Evolutionary conservation across 78 protist genomes (phyloP), one percentile per base, ranked within the genome.

Genomic region (Bigelowiella natans): DNA sequence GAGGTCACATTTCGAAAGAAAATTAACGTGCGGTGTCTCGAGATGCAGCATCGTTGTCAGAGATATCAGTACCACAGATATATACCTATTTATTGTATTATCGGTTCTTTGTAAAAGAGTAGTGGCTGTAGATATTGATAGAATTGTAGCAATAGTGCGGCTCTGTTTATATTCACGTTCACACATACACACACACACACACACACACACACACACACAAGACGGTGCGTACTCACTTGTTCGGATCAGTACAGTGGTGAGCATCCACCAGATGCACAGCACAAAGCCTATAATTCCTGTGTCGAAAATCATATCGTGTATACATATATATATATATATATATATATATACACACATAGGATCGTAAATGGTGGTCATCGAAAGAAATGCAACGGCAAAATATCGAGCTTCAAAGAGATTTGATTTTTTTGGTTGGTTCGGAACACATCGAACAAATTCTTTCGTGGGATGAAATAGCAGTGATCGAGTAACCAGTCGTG

Each of bases 1-100:
- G 18, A 51, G 73, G 18, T 51, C 73, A 51, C 73, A 51, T 18
- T 98, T 98, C 11, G 98, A 89, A 34, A 97, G 93, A 31, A 98
- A 95, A 88, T 95, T 97, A 82, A 97, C 36, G 85, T 96, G 98
- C 0, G 99, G 99, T 37, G 95, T 37, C 83, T 97, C 99, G 31
- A 98, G 93, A 38, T 90, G 1, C 0, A 96, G 39, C 99, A 98
- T 98, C 7, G 30, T 28, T 18, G 87, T 28, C 11, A 85, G 38
- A 11, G 87, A 85, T 18, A 85, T 85, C 11, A 85, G 11, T 7
- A 85, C 87, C 37, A 11, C 7, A 0, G 89, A 39, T 29, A 90
- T 31, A 83, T 39, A 90, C 38, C 73, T 51, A 18, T 51, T 7
- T 51, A 51, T 26, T 51, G 18, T 51, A 51, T 7, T 7, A 51